Conservation (phyloP, 306 rosid genomes). For the Cyclanthera cordifolia region DNA sequence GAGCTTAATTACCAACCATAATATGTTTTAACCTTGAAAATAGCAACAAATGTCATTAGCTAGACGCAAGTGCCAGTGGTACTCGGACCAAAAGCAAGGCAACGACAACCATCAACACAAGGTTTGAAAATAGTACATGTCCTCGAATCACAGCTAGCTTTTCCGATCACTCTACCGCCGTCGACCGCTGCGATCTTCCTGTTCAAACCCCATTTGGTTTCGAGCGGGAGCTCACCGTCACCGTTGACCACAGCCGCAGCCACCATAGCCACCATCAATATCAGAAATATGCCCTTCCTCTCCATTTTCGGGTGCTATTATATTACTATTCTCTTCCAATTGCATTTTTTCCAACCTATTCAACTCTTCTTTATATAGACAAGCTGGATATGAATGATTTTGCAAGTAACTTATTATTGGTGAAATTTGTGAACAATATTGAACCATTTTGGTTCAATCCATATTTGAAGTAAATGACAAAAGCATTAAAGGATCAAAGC, state of each 20-base stretch:
- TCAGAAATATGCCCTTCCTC: not conserved
- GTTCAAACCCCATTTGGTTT: not conserved
- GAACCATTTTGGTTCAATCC: too few relatives aligned
- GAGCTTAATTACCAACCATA: too few relatives aligned
- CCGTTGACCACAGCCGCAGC: not conserved
- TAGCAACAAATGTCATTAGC: not conserved
- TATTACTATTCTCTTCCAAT: not conserved
- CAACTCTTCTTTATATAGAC: not conserved
- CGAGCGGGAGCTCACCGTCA: not conserved
- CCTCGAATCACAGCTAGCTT: not conserved
- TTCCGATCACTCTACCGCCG: not conserved
- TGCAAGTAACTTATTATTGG: not conserved
- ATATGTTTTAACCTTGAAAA: too few relatives aligned
- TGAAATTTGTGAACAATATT: too few relatives aligned
- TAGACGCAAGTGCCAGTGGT: not conserved
- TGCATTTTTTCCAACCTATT: too few relatives aligned
- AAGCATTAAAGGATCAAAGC: too few relatives aligned
- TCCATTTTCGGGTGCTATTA: not conserved
- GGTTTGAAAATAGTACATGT: not conserved
- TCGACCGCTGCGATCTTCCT: not conserved
- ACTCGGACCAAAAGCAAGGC: constrained; percentile 1
- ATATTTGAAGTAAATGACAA: too few relatives aligned
- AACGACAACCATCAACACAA: not conserved
- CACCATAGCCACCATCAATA: not conserved
- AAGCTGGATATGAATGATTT: not conserved